Conservation (phyloP, 1,284 basidiomycete genomes). For the Ustilago shanxiensis region DNA sequence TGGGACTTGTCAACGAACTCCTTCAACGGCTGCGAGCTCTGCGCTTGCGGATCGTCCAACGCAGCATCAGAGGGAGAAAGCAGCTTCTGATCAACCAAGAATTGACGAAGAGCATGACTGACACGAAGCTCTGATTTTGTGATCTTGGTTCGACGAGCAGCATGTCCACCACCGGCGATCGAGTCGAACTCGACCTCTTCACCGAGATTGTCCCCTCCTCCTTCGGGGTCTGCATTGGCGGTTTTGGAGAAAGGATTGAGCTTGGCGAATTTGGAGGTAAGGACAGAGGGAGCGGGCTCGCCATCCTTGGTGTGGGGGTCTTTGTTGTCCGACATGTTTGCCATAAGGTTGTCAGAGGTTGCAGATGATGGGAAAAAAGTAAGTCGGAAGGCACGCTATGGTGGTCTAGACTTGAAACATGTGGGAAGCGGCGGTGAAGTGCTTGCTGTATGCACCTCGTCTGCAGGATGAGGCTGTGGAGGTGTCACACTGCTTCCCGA, state of each 20-base stretch:
- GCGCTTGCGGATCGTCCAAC: constrained; percentile 19
- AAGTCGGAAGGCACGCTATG: too few relatives aligned
- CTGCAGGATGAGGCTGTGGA: too few relatives aligned
- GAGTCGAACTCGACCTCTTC: constrained; percentile 56
- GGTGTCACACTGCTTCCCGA: neutral
- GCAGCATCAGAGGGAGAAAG: constrained; percentile 38
- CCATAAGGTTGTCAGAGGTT: too few relatives aligned
- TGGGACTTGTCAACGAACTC: constrained; percentile 52
- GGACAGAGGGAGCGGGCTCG: constrained; percentile 37
- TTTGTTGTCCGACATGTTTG: constrained; percentile 27
- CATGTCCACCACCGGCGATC: constrained; percentile 62
- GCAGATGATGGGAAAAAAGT: too few relatives aligned
- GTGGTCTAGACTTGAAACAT: too few relatives aligned
- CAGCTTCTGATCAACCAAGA: constrained; percentile 48
- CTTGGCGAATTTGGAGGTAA: constrained; percentile 55
- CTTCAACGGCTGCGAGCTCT: constrained; percentile 43
- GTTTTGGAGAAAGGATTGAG: constrained; percentile 60
- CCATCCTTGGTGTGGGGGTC: constrained; percentile 48
- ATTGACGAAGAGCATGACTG: constrained; percentile 52
- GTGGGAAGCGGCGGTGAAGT: too few relatives aligned
- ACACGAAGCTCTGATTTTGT: constrained; percentile 56
- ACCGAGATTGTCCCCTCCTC: constrained; percentile 58
- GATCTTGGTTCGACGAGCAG: constrained; percentile 52
- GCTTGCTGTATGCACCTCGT: too few relatives aligned
- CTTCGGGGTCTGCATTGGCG: constrained; percentile 44